Percentiles rank a stretch among this genome's conserved stretches.
Evolutionary conservation across 2,329 filamentous ascomycete genomes (phyloP).

Genomic region (Calycina marina): DNA sequence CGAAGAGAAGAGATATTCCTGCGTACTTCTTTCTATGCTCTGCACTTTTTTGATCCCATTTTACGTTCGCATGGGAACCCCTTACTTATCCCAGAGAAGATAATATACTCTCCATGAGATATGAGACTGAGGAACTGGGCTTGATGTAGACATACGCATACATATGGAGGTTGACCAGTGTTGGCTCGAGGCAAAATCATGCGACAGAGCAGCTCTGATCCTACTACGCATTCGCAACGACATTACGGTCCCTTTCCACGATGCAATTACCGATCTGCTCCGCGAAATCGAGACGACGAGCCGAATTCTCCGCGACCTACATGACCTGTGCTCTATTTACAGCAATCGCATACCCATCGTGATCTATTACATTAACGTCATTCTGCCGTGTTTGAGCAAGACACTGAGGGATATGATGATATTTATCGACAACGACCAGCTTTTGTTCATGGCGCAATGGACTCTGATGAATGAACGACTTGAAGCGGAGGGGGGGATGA

Average conservation of each 20-base stretch:
- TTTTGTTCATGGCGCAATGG: constrained; percentile 37
- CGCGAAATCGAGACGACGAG: constrained; percentile 23
- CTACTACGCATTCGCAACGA: constrained; percentile 34
- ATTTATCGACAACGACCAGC: constrained; percentile 35
- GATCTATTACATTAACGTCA: constrained; percentile 38
- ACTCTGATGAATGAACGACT: constrained; percentile 42
- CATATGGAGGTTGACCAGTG: constrained; percentile 27
- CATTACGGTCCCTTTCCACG: constrained; percentile 29
- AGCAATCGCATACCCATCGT: constrained; percentile 34
- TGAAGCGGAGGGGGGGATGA: constrained; percentile 35
- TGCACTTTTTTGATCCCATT: neutral
- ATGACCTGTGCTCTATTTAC: constrained; percentile 38
- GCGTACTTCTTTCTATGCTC: neutral
- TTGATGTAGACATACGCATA: constrained; percentile 16
- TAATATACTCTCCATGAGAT: too few species aligned
- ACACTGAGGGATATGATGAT: constrained; percentile 37
- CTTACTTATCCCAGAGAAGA: neutral
- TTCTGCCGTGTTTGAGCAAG: constrained; percentile 39
- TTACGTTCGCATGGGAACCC: neutral
- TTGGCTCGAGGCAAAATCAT: constrained; percentile 37
- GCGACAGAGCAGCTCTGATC: constrained; percentile 30
- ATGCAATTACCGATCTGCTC: constrained; percentile 33
- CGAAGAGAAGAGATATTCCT: too few species aligned
- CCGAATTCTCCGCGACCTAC: constrained; percentile 36
- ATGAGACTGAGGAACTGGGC: too few species aligned